Conservation (phyloP, 2,329 filamentous ascomycete genomes). For the Talaromyces funiculosus region DNA sequence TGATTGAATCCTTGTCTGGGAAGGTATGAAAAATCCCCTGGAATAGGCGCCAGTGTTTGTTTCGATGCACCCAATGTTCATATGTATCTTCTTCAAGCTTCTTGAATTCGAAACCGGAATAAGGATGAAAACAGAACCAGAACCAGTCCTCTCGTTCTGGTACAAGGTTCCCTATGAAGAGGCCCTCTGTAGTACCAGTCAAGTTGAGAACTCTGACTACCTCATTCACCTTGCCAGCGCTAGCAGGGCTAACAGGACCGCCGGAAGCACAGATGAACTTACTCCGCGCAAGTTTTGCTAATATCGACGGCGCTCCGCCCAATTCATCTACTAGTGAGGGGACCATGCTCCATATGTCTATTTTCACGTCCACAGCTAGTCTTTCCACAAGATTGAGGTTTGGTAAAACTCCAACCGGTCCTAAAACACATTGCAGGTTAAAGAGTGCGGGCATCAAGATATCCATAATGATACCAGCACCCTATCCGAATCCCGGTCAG, state of each 20-base stretch:
- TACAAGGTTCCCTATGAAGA: conserved; percentile 2
- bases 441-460: conserved; percentile 9
- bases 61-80: conserved; percentile 33
- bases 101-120: conserved; percentile 20
- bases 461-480: conserved; percentile 8
- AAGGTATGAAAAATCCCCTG: conserved; percentile 27
- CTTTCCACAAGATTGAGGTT: conserved; percentile 8
- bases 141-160: conserved; percentile 5
- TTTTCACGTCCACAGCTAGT: not conserved
- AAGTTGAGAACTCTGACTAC: conserved; percentile 2
- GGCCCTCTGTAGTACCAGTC: conserved; percentile 8
- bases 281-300: not conserved
- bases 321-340: conserved; percentile 6
- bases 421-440: conserved; percentile 5
- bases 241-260: conserved; percentile 1
- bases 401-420: conserved; percentile 1
- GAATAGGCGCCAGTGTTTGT: conserved; percentile 21
- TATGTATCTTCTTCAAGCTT: conserved; percentile 22
- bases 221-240: conserved; percentile 5
- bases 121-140: conserved; percentile 16
- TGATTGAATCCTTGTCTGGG: conserved; percentile 24
- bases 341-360: conserved; percentile 11
- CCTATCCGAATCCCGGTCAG: not conserved
- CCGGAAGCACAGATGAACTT: conserved; percentile 11
- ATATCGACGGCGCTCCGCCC: not conserved